These are phyloP conservation scores for Volvariella surrecta DNA, from an alignment of 1,284 basidiomycete species.

Conservation along the genomic window DNA sequence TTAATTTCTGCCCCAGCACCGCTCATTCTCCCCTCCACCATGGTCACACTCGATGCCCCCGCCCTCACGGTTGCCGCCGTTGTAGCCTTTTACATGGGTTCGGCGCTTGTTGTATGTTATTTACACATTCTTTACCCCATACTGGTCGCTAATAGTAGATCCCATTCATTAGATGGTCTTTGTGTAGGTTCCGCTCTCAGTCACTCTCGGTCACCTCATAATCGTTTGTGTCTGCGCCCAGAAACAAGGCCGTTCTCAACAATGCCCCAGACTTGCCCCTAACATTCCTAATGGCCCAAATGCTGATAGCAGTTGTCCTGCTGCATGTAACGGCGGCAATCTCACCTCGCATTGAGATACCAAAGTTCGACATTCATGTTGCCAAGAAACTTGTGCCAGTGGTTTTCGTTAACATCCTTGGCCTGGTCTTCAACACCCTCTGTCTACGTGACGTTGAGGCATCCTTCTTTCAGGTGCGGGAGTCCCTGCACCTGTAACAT, in stretches of 20 bases:
- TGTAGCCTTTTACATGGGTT: slow-evolving; percentile 69
- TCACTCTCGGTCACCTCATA: neutral
- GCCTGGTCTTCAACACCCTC: slow-evolving; percentile 70
- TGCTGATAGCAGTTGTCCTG: slow-evolving; percentile 58
- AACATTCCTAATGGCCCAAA: slow-evolving; percentile 61
- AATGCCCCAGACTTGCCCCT: slow-evolving; percentile 60
- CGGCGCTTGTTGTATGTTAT: slow-evolving; percentile 57
- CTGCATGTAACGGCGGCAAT: slow-evolving; percentile 43
- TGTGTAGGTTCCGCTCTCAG: slow-evolving; percentile 33
- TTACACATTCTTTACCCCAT: slow-evolving; percentile 2
- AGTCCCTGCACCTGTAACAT: neutral
- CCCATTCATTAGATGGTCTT: slow-evolving; percentile 48
- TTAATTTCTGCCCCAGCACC: slow-evolving; percentile 1
- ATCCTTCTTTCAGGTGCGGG: slow-evolving; percentile 61
- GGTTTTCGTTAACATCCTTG: slow-evolving; percentile 58
- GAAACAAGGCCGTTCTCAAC: slow-evolving; percentile 71
- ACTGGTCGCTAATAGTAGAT: neutral
- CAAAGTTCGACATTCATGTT: slow-evolving; percentile 37
- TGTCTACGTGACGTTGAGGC: slow-evolving; percentile 71
- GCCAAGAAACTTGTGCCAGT: slow-evolving; percentile 57
- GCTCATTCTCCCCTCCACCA: slow-evolving; percentile 3
- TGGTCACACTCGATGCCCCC: slow-evolving; percentile 17
- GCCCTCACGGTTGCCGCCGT: slow-evolving; percentile 55
- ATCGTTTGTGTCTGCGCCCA: slow-evolving; percentile 15
- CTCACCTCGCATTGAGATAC: slow-evolving; percentile 45